Base-by-base conservation (phyloP, 1,139 yeast genomes). In the Taphrina confusa region DNA sequence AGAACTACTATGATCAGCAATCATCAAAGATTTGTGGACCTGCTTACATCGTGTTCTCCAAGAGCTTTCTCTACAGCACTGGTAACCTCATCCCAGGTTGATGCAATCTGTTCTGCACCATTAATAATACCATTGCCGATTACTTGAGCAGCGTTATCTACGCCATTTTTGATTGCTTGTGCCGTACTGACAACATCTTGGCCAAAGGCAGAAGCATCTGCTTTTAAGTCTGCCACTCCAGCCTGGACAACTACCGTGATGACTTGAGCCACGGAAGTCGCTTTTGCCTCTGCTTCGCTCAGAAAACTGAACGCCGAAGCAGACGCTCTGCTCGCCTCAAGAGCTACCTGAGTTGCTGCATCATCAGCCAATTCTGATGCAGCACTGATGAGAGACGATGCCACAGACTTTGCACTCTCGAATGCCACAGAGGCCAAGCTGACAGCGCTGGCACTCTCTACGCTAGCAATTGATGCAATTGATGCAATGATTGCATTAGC, bases 21-120 rank as follows among this genome's bases (percentile, higher is more conserved):
- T 9, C 9, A 11, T 11, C 9, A 8, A 9, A 8, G 12, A 30
- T 9, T 30, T 9, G 11, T 30, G 12, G 33, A 30, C 8, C 33
- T 9, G 11, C 33, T 30, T 30, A 30, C 33, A 30, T 30, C 33
- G 42, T 36, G 42, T 14, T 36, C 42, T 11, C 42, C 42, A 8
- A 36, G 42, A 9, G 42, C 42, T 14, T 36, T 36, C 16, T 36
- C 42, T 9, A 36, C 18, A 11, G n/a, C 42, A 36, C 42, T 36
- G 18, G 42, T 36, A 9, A 36, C 42, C 18, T 36, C 42, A 14
- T 36, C 14, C 8, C 14, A 36, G 16, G 42, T 36, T 14, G 42
- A 36, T 11, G 8, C 42, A 8, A 12, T 12, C 33, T 30, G 33
- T 30, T 8, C 8, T 30, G 33, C 33, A 12, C 8, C 12, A 12